These are phyloP conservation scores for Phytophthora sp. DNA, from an alignment of 352 stramenopile genomes.

Conservation along the genomic window DNA sequence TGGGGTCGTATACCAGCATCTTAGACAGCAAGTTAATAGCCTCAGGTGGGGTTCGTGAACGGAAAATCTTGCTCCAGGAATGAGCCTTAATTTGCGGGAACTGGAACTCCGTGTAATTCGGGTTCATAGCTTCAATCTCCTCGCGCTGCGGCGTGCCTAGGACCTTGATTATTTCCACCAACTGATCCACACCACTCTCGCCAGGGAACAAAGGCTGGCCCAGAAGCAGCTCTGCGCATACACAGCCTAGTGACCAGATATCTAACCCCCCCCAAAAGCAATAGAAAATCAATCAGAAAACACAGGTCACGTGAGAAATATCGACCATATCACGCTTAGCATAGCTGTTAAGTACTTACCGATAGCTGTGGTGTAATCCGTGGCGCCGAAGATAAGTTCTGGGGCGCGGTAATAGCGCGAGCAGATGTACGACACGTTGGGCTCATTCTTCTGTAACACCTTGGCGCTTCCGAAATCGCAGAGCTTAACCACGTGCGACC, in stretches of 20 bases:
- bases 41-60: slow-evolving; percentile 94
- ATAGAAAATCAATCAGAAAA: not conserved
- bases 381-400: slow-evolving; percentile 99
- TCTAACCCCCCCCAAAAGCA: too few species aligned
- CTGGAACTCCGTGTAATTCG: slow-evolving; percentile 99
- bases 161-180: slow-evolving; percentile 99
- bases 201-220: slow-evolving; percentile 98
- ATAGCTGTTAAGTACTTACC: slow-evolving; percentile 40
- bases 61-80: slow-evolving; percentile 98
- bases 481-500: slow-evolving; percentile 98
- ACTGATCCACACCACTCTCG: slow-evolving; percentile 98
- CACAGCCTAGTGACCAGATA: slow-evolving; percentile 96
- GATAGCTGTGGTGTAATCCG: slow-evolving; percentile 99
- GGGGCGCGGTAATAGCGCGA: slow-evolving; percentile 99
- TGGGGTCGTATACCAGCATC: slow-evolving; percentile 98
- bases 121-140: slow-evolving; percentile 99
- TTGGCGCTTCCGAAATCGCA: slow-evolving; percentile 99
- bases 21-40: slow-evolving; percentile 97
- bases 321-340: not conserved
- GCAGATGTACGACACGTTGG: slow-evolving; percentile 99
- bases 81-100: slow-evolving; percentile 99
- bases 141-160: slow-evolving; percentile 98
- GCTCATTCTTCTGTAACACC: slow-evolving; percentile 96
- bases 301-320: not conserved
- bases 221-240: slow-evolving; percentile 98